Conservation (phyloP, 805 yeast genomes). For the Osmozyma mogii region DNA sequence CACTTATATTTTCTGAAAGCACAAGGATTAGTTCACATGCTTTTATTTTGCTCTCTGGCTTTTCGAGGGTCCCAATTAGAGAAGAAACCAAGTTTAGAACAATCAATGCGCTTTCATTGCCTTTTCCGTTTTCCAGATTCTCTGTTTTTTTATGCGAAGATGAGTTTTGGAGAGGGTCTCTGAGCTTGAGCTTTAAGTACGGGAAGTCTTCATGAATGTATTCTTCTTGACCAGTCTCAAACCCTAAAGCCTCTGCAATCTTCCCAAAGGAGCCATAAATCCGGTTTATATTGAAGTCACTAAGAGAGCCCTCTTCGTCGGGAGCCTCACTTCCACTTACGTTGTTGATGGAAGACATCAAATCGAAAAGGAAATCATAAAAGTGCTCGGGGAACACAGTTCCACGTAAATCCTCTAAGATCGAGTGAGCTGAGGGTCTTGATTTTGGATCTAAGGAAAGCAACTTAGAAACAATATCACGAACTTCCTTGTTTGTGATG, state of each 20-base stretch:
- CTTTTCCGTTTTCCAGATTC: conserved; percentile 26
- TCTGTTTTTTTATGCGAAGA: conserved; percentile 14
- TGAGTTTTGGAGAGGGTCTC: conserved; percentile 24
- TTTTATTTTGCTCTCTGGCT: conserved; percentile 51
- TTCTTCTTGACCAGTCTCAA: conserved; percentile 11
- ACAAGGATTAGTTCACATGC: conserved; percentile 74
- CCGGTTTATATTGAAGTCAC: conserved; percentile 48
- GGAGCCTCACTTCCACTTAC: conserved; percentile 10
- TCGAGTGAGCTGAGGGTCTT: conserved; percentile 47
- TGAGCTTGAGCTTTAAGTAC: conserved; percentile 2
- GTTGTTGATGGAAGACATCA: conserved; percentile 34
- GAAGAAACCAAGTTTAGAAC: conserved; percentile 52
- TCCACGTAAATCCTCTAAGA: conserved; percentile 44
- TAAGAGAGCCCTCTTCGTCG: conserved; percentile 6
- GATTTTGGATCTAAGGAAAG: conserved; percentile 53
- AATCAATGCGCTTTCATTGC: conserved; percentile 51
- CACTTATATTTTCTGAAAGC: conserved; percentile 67
- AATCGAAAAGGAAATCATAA: conserved; percentile 62
- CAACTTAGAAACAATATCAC: conserved; percentile 54
- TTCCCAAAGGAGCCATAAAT: conserved; percentile 53
- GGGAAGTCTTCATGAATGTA: neutral
- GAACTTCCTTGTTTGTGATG: conserved; percentile 43
- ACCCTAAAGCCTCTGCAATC: conserved; percentile 20
- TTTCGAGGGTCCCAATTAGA: conserved; percentile 50
- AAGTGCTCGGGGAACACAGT: conserved; percentile 60